Base-by-base conservation (phyloP, 1,284 basidiomycete species). In the Malassezia dermatis region DNA sequence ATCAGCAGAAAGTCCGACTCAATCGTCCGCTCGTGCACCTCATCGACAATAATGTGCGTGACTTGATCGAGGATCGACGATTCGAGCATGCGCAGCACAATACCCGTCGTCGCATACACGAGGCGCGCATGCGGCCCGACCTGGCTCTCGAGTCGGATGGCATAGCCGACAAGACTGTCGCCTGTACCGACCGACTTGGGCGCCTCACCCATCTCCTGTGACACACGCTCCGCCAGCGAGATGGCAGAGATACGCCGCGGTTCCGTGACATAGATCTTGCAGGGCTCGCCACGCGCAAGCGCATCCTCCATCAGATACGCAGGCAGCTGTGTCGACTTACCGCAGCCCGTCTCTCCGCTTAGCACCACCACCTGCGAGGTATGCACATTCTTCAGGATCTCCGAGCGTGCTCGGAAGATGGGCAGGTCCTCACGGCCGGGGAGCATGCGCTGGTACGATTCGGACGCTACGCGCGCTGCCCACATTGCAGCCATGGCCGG, bases 1-100 rank as follows among this genome's bases (percentile, higher is more conserved):
- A 98, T 90, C 21, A 99, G 79, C 26, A 99, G 80, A 77, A 98
- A 99, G 76, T 98, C 94, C 0, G 89, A 91, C 73, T 99, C 93
- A 64, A 99, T 96, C 3, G 86, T 89, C 12, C 94, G 84, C 77
- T 98, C 94, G 71, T 98, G 76, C 47, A 89, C 87, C 76, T 90
- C 88, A 65, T 90, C 88, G 56, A 91, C 84, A 61, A 90, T 84
- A 65, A 90, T 84, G 75, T 89, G 86, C 23, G 94, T 98, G 51
- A 96, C 84, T 60, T 96, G 90, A 69, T 95, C 88, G 63, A 98
- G 88, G 0, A 87, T 85, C 1, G 84, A 82, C 4, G 84, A 81
- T 78, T 98, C 94, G 12, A 99, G 78, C 94, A 98, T 98, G 31
- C 94, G 84, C 19, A 98, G 77, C 0, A 94, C 91, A 63, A 98